phyloP scores from a whole-genome alignment of 345 rosid species.

The Eucalyptus paniculata region DNA sequence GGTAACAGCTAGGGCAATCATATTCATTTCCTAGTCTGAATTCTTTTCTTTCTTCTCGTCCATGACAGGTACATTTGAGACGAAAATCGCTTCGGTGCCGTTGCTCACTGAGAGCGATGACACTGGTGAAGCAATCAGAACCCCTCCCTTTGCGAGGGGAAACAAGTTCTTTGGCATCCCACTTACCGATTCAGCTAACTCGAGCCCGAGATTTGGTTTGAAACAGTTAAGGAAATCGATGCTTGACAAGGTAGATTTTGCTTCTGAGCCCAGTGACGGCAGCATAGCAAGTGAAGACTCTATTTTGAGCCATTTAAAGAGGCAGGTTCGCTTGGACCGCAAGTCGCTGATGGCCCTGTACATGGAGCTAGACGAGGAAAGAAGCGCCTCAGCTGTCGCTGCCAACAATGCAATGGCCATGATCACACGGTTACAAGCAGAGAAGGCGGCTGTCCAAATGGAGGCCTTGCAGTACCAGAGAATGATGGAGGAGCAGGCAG shows the following conservation, averaged over 20 bases:
- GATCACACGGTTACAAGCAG: conserved; percentile 83
- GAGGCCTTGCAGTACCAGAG: conserved; percentile 96
- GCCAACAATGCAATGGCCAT: conserved; percentile 94
- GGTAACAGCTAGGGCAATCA: not conserved
- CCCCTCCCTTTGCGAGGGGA: conserved; percentile 32
- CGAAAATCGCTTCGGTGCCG: conserved; percentile 18
- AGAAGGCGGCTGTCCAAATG: conserved; percentile 92
- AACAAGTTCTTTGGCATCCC: conserved; percentile 75
- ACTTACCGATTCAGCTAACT: conserved; percentile 49
- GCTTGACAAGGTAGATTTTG: conserved; percentile 36
- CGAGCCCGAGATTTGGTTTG: conserved; percentile 48
- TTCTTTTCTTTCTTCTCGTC: not conserved
- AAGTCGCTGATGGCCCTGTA: conserved; percentile 73
- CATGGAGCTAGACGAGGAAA: conserved; percentile 92
- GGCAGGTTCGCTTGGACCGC: conserved; percentile 67
- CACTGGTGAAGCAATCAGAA: conserved; percentile 20
- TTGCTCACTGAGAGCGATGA: conserved; percentile 31
- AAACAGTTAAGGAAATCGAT: conserved; percentile 29
- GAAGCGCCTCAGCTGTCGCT: conserved; percentile 82
- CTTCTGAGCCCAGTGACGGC: conserved; percentile 22
- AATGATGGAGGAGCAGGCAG: conserved; percentile 98
- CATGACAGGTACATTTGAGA: conserved; percentile 19
- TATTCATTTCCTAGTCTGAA: not conserved
- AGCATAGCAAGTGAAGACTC: conserved; percentile 23
- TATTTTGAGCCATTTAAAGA: conserved; percentile 50